Base-by-base conservation (phyloP, 306 rosid species). In the Gastrolobium bilobum region DNA sequence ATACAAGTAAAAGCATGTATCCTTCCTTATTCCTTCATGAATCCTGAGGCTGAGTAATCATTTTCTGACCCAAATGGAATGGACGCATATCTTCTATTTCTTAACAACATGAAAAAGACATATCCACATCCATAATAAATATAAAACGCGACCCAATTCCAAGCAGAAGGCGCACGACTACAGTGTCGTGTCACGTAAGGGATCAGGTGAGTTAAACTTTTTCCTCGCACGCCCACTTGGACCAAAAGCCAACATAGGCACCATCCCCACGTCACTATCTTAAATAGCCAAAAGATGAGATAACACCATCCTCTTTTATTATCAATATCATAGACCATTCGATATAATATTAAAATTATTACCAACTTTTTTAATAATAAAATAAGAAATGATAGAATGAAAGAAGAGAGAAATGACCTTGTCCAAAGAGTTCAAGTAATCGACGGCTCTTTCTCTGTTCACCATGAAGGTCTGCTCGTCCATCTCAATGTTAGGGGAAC, bases 401-500 rank as follows among this genome's bases (percentile, higher is more conserved):
- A 63, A n/a, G 50, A 6, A 5, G 20, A 5, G 44, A 64, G 42
- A 30, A 42, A 48, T 58, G 0, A 93, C 98, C 97, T 94, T 94
- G 77, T 94, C 98, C 87, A 94, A 81, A 30, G 94, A 94, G 82
- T 90, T 90, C 86, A 94, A 85, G 92, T 94, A 94, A 84, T 94
- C 97, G 0, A 92, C 97, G 6, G 98, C 98, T 63, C 98, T 85
- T 83, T 94, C 97, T 81, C 98, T 94, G 81, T 94, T 94, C 42
- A 89, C 93, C 85, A 94, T 43, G 87, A 94, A 94, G 51, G 90
- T 86, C 2, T 94, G 90, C 76, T 88, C 98, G 67, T 94, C 98
- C 98, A 94, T 94, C 86, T 94, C 98, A 39, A 94, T 94, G 79
- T 94, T 94, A 7, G 98, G 98, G 53, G 98, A 92, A 5, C 98